phyloP scores from a whole-genome alignment of 2,329 filamentous ascomycete species.

The Aureobasidium subglaciale region DNA sequence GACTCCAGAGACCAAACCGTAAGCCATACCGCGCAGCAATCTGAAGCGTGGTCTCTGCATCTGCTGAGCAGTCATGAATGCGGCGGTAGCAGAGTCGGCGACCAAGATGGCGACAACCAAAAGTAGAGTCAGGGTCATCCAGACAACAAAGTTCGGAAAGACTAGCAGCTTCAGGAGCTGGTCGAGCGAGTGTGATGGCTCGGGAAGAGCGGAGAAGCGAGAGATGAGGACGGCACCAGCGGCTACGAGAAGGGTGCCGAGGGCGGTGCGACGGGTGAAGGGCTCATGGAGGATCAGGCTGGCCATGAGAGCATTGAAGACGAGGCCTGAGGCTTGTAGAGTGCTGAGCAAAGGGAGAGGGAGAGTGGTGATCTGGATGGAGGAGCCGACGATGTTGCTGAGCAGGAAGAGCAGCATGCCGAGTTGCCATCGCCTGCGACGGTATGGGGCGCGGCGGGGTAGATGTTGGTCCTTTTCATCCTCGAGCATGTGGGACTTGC shows the following conservation, averaged over 20 bases:
- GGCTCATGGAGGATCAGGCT: constrained; percentile 87
- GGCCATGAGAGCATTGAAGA: constrained; percentile 98
- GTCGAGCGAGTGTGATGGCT: constrained; percentile 79
- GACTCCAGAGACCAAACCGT: constrained; percentile 81
- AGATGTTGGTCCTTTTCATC: constrained; percentile 82
- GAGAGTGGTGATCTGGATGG: constrained; percentile 93
- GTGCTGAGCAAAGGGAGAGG: constrained; percentile 92
- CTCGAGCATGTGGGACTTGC: constrained; percentile 96
- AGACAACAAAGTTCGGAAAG: constrained; percentile 50
- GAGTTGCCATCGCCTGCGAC: constrained; percentile 83
- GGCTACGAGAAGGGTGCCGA: constrained; percentile 83
- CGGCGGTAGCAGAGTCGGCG: constrained; percentile 37
- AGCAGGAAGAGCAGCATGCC: constrained; percentile 97
- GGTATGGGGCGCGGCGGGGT: constrained; percentile 76
- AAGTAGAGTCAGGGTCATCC: constrained; percentile 43
- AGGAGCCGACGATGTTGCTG: constrained; percentile 88
- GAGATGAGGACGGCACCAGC: constrained; percentile 85
- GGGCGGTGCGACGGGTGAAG: constrained; percentile 87
- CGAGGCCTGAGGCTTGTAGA: constrained; percentile 86
- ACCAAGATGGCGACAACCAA: constrained; percentile 41
- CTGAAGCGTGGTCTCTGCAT: constrained; percentile 37
- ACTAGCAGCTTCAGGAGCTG: constrained; percentile 73
- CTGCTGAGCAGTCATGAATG: constrained; percentile 27
- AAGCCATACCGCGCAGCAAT: constrained; percentile 75
- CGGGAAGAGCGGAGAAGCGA: constrained; percentile 86